Base-by-base conservation (phyloP, 2,329 filamentous ascomycete genomes). In the Ophiostoma ips region DNA sequence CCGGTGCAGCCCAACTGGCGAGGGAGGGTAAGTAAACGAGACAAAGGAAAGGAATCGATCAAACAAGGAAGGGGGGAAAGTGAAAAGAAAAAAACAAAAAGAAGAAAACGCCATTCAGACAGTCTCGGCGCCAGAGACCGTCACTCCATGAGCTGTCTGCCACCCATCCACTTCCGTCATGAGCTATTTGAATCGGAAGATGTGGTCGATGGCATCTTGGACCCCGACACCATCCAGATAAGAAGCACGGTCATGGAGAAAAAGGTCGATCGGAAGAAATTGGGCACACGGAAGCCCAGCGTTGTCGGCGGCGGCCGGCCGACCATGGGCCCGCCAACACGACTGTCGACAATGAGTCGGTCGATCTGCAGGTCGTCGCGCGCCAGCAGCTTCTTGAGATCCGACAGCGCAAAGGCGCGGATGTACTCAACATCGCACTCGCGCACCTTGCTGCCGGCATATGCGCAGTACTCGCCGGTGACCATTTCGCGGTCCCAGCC, bases 391-490 rank as follows among this genome's bases (percentile, higher is more conserved):
- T 57, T 58, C 3, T 56, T 63, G 21, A 69, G 60, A 35, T 63
- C 62, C n/a, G 64, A 55, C 10, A 69, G 55, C 49, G 73, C 58
- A 55, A 81, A 79, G 31, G 65, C 61, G 37, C 63, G 66, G 52
- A 83, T 73, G 59, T 81, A 83, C 16, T 72, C 66, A 44, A 82
- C 58, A 53, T 83, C 79, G 35, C 72, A 73, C 11, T 80, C 75
- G 38, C 79, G 74, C 15, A 71, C 63, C 62, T 83, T 83, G 18
- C 75, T 74, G 33, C 70, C 67, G 1, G 79, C 78, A 57, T 81
- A 89, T 1, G 69, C 67, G 55, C 72, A 70, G 67, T 94, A 95
- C 64, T 95, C 89, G 47, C 77, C 71, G 34, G 92, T 64, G 34
- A 85, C 76, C 15, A 70, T 67, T 1, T 73, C 63, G 1, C 79